Evolutionary conservation across 1,139 yeast genomes (phyloP), one percentile per base, ranked within the genome.

Genomic region (Entelexis sorbosivorans): DNA sequence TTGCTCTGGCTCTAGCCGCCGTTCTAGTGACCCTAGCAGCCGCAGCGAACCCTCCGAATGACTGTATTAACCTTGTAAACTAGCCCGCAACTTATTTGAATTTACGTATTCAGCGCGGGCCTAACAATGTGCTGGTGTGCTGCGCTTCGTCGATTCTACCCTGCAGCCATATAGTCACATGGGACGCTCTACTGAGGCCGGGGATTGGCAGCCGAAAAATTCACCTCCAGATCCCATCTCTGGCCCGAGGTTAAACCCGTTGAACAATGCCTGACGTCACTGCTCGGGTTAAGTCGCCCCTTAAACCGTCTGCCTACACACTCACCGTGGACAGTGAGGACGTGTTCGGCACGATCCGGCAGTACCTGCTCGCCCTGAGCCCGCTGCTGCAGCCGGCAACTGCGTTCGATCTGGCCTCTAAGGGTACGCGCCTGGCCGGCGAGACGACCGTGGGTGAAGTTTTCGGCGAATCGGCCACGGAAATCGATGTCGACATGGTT

Each of bases 341-440:
- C 58, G 67, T 79, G 29, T 62, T 83, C 53, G 69, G 74, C 49
- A 87, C 82, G 55, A 72, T 85, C 52, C 74, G 71, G 58, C 79
- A 78, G 62, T 73, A 82, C 24, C 68, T 86, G 52, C 69, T 74
- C 31, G 69, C 78, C 28, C 66, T 78, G 34, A 78, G 82, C 14
- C 71, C 72, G 31, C 74, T 81, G 42, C 74, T 75, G 59, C 81
- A 78, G 55, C 65, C 66, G 53, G 73, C 75, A 61, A 81, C 93
- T 36, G 76, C 78, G 60, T 86, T 78, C 63, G 68, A 73, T 8
- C 69, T 85, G 31, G 63, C 60, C 49, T 63, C 65, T 51, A 64
- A 70, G n/a, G 75, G 71, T 17, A 53, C 64, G 39, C 60, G 38
- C 3, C 40, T 44, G 22, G 48, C 53, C 19, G 44, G 42, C 17